phyloP scores from a whole-genome alignment of 192 early-diverging fungal species.

The Mortierella hygrophila region DNA sequence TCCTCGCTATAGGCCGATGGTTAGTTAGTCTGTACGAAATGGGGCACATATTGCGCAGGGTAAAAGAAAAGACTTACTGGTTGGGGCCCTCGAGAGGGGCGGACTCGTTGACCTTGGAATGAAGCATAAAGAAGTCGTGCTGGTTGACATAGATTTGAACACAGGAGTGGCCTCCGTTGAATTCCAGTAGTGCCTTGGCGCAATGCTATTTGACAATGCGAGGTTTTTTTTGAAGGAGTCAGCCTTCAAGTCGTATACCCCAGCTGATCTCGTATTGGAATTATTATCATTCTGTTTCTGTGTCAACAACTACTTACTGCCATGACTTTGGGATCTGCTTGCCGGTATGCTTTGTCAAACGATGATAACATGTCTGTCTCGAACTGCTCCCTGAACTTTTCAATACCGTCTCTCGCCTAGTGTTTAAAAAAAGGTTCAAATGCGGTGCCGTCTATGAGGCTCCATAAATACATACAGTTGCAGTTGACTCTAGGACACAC shows the following conservation, averaged over 20 bases:
- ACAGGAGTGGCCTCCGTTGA: slow-evolving; percentile 96
- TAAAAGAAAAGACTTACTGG: slow-evolving; percentile 22
- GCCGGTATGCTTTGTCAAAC: slow-evolving; percentile 89
- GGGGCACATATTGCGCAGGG: not conserved
- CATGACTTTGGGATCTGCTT: slow-evolving; percentile 82
- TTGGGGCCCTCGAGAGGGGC: slow-evolving; percentile 43
- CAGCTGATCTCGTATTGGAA: not conserved
- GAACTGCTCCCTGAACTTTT: slow-evolving; percentile 92
- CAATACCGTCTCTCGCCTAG: slow-evolving; percentile 86
- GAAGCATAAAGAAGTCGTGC: slow-evolving; percentile 94
- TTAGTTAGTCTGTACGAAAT: not conserved
- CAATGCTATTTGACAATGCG: slow-evolving; percentile 70
- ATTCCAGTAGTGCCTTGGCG: slow-evolving; percentile 89
- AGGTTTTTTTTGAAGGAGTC: not conserved
- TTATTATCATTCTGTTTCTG: not conserved
- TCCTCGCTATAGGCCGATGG: slow-evolving; percentile 53
- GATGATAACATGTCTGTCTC: slow-evolving; percentile 90
- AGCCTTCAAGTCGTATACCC: not conserved
- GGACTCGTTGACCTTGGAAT: slow-evolving; percentile 74
- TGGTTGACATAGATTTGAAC: slow-evolving; percentile 97
- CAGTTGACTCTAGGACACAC: not conserved
- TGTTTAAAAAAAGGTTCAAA: slow-evolving; percentile 7
- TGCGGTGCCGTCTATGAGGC: not conserved
- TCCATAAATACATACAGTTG: not conserved
- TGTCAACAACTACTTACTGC: slow-evolving; percentile 63